These are phyloP conservation scores for Wallacemonas sp. DNA, from an alignment of 208 protist species.

Conservation along the genomic window DNA sequence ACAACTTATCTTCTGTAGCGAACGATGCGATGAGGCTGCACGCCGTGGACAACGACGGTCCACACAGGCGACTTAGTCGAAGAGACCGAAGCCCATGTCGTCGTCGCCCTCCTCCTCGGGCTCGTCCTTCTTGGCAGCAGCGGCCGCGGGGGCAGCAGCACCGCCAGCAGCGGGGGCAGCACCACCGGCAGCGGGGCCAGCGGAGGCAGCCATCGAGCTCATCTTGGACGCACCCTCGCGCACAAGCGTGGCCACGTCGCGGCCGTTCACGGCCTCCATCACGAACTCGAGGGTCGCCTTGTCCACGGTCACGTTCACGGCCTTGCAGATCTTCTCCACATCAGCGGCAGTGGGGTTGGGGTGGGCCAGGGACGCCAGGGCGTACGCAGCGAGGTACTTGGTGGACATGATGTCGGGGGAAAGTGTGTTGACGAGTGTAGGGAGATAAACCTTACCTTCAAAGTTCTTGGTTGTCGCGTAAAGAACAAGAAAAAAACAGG, in stretches of 20 bases:
- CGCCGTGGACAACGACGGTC: not conserved
- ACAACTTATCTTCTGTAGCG: not conserved
- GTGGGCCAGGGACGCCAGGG: constrained; percentile 83
- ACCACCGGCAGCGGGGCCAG: constrained; percentile 35
- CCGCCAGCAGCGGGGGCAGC: constrained; percentile 23
- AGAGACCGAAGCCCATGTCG: constrained; percentile 91
- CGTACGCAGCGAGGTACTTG: constrained; percentile 93
- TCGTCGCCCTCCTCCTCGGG: constrained; percentile 87
- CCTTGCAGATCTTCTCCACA: constrained; percentile 87
- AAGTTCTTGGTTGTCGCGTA: not conserved
- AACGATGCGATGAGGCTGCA: not conserved
- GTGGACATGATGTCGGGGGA: constrained; percentile 60
- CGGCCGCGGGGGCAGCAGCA: constrained; percentile 37
- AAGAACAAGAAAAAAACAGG: not conserved
- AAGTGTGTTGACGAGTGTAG: constrained; percentile 1
- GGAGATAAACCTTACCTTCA: constrained; percentile 18
- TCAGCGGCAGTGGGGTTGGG: constrained; percentile 71
- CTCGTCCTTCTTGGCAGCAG: constrained; percentile 61
- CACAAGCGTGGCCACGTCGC: constrained; percentile 80
- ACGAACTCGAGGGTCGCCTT: constrained; percentile 80
- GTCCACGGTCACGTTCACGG: constrained; percentile 71
- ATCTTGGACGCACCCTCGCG: constrained; percentile 84
- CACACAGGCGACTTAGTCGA: constrained; percentile 55
- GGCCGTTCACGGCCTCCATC: constrained; percentile 71
- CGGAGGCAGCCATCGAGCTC: constrained; percentile 47